Evolutionary conservation across 148 eudicot genomes (phyloP), one percentile per base, ranked within the genome.

Genomic region (Dysphania ambrosioides): DNA sequence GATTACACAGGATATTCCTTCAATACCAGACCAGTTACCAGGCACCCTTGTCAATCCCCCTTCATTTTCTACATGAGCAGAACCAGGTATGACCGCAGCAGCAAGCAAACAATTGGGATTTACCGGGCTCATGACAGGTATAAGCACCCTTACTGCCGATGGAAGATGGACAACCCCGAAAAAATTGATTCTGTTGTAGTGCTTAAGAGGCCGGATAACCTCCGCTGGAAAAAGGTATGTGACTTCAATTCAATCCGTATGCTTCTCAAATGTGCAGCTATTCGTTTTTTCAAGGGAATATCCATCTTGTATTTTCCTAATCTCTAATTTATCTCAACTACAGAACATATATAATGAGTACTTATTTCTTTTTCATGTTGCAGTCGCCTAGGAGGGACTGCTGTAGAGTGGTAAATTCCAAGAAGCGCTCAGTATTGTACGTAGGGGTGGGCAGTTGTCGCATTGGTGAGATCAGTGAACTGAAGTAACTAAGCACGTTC

Each of bases 361-460:
- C 13, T 40, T 12, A 40, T 66, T 10, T 66, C 30, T 5, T 11
- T 30, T 49, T 60, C 11, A 4, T 74, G 3, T 12, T 26, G 53
- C 84, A 82, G 84, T 78, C 84, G 18, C 82, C 84, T 35, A 74
- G 84, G 71, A 78, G 82, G 55, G 79, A 82, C 71, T 82, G 84
- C 59, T 82, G 84, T 44, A 74, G 84, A 57, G 82, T 82, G 36
- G 19, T 78, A 29, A 56, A 65, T 36, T 74, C 84, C 44, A 41
- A 61, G 31, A 82, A 82, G 71, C 42, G 30, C 2, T 73, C 88
- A 72, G 72, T 61, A 40, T 66, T 86, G 82, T 74, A 80, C 27
- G 51, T 88, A 77, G 80, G 83, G 86, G 88, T 88, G 66, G 85
- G 85, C 15, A 79, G 71, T 30, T 88, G 92, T 76, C 73, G 79